These are phyloP conservation scores for Rhodotorula sp. DNA, from an alignment of 1,284 basidiomycete genomes.

Conservation along the genomic window DNA sequence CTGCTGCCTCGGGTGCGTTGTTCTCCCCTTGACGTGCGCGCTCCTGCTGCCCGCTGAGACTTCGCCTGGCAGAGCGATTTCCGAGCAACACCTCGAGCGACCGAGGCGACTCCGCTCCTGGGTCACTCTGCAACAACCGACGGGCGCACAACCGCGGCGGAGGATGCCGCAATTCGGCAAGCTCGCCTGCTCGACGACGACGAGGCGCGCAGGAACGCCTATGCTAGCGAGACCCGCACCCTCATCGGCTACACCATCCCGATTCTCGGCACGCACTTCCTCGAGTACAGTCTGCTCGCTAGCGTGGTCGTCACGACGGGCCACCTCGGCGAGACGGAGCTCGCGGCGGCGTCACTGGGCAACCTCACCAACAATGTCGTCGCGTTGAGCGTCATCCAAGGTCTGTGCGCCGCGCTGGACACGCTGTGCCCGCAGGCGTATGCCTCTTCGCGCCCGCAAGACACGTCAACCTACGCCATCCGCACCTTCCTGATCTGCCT, in stretches of 20 bases:
- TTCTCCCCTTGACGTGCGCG: too few relatives aligned
- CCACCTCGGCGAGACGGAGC: slow-evolving; percentile 45
- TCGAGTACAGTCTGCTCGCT: slow-evolving; percentile 30
- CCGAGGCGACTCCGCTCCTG: slow-evolving; percentile 20
- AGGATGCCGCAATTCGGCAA: slow-evolving; percentile 8
- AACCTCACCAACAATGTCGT: slow-evolving; percentile 44
- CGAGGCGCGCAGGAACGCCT: slow-evolving; percentile 2
- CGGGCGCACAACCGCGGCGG: slow-evolving; percentile 15
- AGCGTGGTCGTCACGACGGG: slow-evolving; percentile 40
- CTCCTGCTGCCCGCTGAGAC: background rate
- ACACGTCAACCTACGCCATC: slow-evolving; percentile 42
- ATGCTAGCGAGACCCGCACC: slow-evolving; percentile 4
- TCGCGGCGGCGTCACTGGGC: slow-evolving; percentile 42
- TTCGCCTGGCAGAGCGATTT: background rate
- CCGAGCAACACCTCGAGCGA: background rate
- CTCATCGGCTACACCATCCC: slow-evolving; percentile 30
- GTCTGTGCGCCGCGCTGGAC: slow-evolving; percentile 43
- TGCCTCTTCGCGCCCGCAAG: slow-evolving; percentile 36
- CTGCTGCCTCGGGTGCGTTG: background rate
- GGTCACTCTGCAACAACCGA: background rate
- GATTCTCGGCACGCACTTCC: slow-evolving; percentile 37
- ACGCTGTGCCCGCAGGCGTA: slow-evolving; percentile 46
- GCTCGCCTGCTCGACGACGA: slow-evolving; percentile 17
- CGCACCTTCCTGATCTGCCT: slow-evolving; percentile 41
- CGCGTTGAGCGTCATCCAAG: slow-evolving; percentile 40